These are phyloP conservation scores for Ogataea haglerorum DNA, from an alignment of 805 yeast genomes.

Conservation along the genomic window DNA sequence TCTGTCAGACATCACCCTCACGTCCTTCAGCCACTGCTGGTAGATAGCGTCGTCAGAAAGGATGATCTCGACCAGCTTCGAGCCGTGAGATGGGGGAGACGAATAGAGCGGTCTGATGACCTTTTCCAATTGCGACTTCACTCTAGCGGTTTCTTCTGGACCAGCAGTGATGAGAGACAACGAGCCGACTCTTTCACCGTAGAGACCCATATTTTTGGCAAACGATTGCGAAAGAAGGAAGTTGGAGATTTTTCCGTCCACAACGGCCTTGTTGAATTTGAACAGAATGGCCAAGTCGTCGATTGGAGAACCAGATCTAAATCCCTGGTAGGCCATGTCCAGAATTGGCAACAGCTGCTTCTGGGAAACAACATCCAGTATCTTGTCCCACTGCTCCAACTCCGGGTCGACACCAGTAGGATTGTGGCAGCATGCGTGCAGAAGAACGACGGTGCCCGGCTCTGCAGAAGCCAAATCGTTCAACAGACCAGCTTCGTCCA, in stretches of 20 bases:
- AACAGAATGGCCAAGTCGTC: conserved; percentile 56
- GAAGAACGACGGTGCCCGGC: conserved; percentile 61
- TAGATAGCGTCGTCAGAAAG: conserved; percentile 58
- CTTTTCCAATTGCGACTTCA: conserved; percentile 68
- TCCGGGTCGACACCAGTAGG: conserved; percentile 96
- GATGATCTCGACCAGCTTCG: conserved; percentile 79
- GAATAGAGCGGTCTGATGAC: conserved; percentile 85
- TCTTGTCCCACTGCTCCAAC: conserved; percentile 72
- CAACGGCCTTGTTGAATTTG: conserved; percentile 40
- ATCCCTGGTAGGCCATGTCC: conserved; percentile 96
- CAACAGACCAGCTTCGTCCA: conserved; percentile 65
- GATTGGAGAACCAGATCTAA: conserved; percentile 79
- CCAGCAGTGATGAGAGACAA: conserved; percentile 60
- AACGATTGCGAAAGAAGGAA: conserved; percentile 80
- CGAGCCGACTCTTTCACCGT: conserved; percentile 94
- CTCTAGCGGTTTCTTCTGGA: conserved; percentile 46
- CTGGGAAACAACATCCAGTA: conserved; percentile 57
- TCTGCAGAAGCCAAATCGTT: conserved; percentile 53
- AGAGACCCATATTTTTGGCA: conserved; percentile 92
- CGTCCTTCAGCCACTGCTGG: conserved; percentile 77
- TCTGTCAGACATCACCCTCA: conserved; percentile 73
- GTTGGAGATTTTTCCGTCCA: conserved; percentile 47
- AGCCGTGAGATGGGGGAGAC: conserved; percentile 93
- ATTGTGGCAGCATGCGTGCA: conserved; percentile 96
- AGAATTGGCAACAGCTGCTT: conserved; percentile 72